Conservation (phyloP, 2,329 filamentous ascomycete species). For the Phoma sp. region DNA sequence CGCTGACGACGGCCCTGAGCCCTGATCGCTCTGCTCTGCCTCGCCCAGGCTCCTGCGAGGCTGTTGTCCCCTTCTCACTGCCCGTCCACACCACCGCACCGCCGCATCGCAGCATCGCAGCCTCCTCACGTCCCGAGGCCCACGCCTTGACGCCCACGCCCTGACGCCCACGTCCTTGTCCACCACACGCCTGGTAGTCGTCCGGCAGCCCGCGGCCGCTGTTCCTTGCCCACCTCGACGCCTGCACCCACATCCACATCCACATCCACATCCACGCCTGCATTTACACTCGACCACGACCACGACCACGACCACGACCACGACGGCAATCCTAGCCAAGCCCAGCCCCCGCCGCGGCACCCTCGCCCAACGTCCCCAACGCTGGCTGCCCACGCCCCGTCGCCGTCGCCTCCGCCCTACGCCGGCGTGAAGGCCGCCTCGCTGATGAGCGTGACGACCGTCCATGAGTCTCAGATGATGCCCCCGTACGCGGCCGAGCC, state of each 20-base stretch:
- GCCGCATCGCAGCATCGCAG: background rate
- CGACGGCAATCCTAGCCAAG: slow-evolving; percentile 22
- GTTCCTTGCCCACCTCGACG: background rate
- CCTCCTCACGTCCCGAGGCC: background rate
- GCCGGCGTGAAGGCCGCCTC: slow-evolving; percentile 36
- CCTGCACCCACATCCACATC: too few relatives aligned
- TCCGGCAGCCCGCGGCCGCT: background rate
- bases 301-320: too few relatives aligned
- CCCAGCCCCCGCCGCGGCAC: slow-evolving; percentile 7
- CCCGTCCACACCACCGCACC: slow-evolving; percentile 4
- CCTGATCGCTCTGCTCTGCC: background rate
- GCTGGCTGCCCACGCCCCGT: slow-evolving; percentile 36
- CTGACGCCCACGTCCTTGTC: too few relatives aligned
- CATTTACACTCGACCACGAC: too few relatives aligned
- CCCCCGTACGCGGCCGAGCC: slow-evolving; percentile 57
- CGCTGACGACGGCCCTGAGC: slow-evolving; percentile 3
- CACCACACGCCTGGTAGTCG: background rate
- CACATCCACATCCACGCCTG: too few relatives aligned
- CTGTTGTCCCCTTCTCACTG: slow-evolving; percentile 6
- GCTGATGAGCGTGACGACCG: slow-evolving; percentile 39
- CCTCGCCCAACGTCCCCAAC: slow-evolving; percentile 19
- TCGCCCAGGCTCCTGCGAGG: slow-evolving; percentile 4
- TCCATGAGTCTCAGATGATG: slow-evolving; percentile 54
- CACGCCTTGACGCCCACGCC: too few relatives aligned
- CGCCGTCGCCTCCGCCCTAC: slow-evolving; percentile 35